Evolutionary conservation across 139 green algal genomes (phyloP).

Genomic region (Chlorella sorokiniana): DNA sequence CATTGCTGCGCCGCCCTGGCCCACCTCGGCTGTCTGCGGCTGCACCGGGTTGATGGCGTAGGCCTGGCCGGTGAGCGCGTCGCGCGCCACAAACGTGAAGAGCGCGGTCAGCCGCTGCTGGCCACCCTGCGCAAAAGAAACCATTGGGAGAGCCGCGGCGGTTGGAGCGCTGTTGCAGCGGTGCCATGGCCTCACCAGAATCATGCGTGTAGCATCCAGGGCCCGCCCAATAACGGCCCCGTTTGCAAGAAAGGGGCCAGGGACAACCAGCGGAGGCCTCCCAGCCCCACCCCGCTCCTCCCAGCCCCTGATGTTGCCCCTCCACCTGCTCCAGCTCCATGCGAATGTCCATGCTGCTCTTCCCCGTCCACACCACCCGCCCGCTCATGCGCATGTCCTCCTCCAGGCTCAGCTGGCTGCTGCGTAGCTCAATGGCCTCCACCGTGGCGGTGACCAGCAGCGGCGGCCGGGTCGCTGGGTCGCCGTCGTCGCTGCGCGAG

Average conservation of each 20-base stretch:
- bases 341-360: slow-evolving; percentile 48
- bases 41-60: slow-evolving; percentile 62
- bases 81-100: slow-evolving; percentile 30
- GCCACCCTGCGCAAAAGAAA: slow-evolving; percentile 6
- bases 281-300: no score
- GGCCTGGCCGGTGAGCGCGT: slow-evolving; percentile 55
- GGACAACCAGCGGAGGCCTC: no score
- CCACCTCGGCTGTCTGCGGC: slow-evolving; percentile 35
- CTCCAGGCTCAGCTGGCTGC: background rate
- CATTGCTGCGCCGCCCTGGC: background rate
- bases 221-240: no score
- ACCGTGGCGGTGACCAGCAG: slow-evolving; percentile 81
- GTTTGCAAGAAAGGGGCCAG: no score
- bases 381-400: slow-evolving; percentile 34
- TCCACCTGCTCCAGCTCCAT: slow-evolving; percentile 18
- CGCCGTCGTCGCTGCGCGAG: slow-evolving; percentile 43
- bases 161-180: no score
- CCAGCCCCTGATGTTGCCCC: no score
- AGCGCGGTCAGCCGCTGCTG: slow-evolving; percentile 15
- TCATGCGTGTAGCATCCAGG: no score
- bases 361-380: slow-evolving; percentile 80
- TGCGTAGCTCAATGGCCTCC: slow-evolving; percentile 66
- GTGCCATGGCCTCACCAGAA: no score
- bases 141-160: no score
- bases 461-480: slow-evolving; percentile 48